A percentile compares a stretch with the other conserved stretches of the same genome.
Evolutionary conservation across 2,329 filamentous ascomycete genomes (phyloP).

Genomic region (Aspergillus amoenus): DNA sequence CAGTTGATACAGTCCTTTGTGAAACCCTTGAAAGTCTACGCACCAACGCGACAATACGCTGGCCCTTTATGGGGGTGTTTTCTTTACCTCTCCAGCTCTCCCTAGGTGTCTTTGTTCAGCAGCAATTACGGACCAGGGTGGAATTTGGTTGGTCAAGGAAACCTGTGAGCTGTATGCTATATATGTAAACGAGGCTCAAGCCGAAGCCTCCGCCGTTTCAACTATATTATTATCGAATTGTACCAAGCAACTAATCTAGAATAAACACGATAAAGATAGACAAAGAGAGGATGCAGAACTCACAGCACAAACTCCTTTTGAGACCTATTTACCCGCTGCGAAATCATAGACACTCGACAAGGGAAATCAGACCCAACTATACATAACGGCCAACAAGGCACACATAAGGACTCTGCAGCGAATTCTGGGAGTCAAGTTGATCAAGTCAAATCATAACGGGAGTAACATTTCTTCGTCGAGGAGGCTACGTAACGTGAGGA

Average conservation of each 20-base stretch:
- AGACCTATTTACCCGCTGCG: constrained; percentile 9
- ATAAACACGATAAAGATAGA: background rate
- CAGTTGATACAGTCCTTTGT: background rate
- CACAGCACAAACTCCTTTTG: constrained; percentile 2
- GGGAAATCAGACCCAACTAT: constrained; percentile 4
- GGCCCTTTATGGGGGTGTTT: no score
- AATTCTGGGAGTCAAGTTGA: background rate
- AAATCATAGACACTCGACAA: background rate
- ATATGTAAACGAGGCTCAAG: no score
- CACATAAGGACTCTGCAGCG: background rate
- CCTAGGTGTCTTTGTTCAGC: no score
- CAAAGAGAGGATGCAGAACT: background rate
- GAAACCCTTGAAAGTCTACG: background rate
- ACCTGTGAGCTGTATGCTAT: no score
- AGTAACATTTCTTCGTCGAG: background rate
- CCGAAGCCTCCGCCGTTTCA: no score
- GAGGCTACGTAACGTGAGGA: constrained; percentile 1
- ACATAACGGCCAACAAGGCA: background rate
- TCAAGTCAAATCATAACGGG: background rate
- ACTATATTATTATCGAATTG: background rate
- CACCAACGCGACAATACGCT: no score
- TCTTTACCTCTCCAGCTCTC: no score
- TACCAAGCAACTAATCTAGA: background rate
- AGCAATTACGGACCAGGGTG: no score
- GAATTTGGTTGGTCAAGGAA: no score